Evolutionary conservation across 2,329 filamentous ascomycete genomes (phyloP).

Genomic region (Tolypocladium sp.): DNA sequence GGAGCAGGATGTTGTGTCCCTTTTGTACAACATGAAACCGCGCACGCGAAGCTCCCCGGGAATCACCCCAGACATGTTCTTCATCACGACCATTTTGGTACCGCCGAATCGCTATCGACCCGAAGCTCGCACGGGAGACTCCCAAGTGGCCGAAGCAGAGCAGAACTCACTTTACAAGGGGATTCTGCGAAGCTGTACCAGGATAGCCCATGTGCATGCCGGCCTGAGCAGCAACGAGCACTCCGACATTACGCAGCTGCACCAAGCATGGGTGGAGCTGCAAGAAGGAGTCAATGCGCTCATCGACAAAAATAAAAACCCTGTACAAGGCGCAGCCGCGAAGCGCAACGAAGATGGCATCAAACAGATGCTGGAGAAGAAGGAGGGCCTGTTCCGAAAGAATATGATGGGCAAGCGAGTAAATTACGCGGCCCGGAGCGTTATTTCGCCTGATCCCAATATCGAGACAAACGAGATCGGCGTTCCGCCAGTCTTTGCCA

Average conservation of each 20-base stretch:
- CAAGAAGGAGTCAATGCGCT: constrained; percentile 87
- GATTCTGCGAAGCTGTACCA: constrained; percentile 68
- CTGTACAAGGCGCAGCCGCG: constrained; percentile 66
- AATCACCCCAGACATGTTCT: constrained; percentile 89
- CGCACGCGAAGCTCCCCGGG: constrained; percentile 43
- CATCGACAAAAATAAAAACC: constrained; percentile 82
- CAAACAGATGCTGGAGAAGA: constrained; percentile 97
- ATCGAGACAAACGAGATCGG: constrained; percentile 99
- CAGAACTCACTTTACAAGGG: constrained; percentile 83
- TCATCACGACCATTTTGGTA: constrained; percentile 76
- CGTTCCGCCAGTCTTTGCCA: constrained; percentile 94
- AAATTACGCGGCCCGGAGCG: constrained; percentile 93
- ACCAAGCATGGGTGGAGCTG: constrained; percentile 72
- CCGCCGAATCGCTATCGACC: constrained; percentile 89
- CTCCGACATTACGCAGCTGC: constrained; percentile 57
- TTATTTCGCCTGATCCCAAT: constrained; percentile 96
- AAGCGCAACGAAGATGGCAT: constrained; percentile 83
- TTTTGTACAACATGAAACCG: constrained; percentile 80
- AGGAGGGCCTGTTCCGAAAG: constrained; percentile 94
- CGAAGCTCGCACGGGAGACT: constrained; percentile 70
- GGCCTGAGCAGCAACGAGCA: constrained; percentile 34
- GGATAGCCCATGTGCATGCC: constrained; percentile 60
- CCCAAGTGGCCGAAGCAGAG: constrained; percentile 76
- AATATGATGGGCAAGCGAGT: constrained; percentile 99
- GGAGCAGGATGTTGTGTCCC: constrained; percentile 71